Percentiles rank a stretch among this genome's conserved stretches.
phyloP scores from a whole-genome alignment of 2,329 filamentous ascomycete species.

The Lachnellula occidentalis region DNA sequence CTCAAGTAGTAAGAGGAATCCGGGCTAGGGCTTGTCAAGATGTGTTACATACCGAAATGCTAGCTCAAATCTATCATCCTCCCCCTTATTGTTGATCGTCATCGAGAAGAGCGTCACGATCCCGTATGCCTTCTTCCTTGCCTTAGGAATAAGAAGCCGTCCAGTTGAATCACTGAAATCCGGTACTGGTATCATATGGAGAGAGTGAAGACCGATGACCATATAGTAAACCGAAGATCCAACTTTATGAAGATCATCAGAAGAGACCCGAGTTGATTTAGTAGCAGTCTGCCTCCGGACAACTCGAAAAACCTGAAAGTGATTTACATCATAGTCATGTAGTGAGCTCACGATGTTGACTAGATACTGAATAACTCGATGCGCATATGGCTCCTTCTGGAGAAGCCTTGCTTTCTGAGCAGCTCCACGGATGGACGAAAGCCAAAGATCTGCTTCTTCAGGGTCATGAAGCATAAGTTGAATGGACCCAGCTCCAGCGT shows the following conservation, averaged over 20 bases:
- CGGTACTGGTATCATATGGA: conserved; percentile 62
- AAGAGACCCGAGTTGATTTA: conserved; percentile 52
- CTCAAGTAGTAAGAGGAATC: neutral
- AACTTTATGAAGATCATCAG: conserved; percentile 61
- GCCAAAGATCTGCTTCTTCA: conserved; percentile 61
- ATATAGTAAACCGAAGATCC: conserved; percentile 62
- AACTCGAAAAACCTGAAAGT: conserved; percentile 64
- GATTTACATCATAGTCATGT: conserved; percentile 61
- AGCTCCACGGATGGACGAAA: conserved; percentile 54
- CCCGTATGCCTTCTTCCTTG: conserved; percentile 47
- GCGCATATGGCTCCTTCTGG: conserved; percentile 48
- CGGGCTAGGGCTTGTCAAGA: too few species aligned
- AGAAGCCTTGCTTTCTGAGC: conserved; percentile 49
- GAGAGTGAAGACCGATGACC: conserved; percentile 62
- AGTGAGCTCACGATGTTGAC: conserved; percentile 58
- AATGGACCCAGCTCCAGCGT: conserved; percentile 54
- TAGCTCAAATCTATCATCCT: conserved; percentile 62
- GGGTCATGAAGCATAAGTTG: conserved; percentile 59
- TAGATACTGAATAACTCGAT: conserved; percentile 56
- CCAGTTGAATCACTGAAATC: conserved; percentile 49
- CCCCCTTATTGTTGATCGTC: conserved; percentile 49
- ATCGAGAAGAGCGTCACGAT: conserved; percentile 53
- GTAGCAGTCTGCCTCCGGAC: conserved; percentile 53
- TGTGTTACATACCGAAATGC: conserved; percentile 40
- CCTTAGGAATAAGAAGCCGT: conserved; percentile 38